A percentile compares a stretch with the other conserved stretches of the same genome.
These are phyloP conservation scores for Gnomoniopsis sp. DNA, from an alignment of 2,329 filamentous ascomycete species.

Conservation along the genomic window DNA sequence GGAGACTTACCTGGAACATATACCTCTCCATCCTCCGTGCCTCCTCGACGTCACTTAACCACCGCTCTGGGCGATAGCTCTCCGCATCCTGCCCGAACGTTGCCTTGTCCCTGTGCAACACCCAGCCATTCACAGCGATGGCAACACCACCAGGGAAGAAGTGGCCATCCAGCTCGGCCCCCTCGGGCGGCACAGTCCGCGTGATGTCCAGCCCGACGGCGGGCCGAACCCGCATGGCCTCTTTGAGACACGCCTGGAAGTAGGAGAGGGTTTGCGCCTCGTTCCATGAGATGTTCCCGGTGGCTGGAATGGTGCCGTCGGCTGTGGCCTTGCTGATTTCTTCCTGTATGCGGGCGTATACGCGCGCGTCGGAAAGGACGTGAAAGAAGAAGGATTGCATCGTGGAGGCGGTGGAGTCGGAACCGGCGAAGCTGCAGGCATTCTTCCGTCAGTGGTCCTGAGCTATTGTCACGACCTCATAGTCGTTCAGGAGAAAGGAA, in stretches of 20 bases:
- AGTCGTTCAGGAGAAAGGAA: background rate
- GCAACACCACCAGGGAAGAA: slow-evolving; percentile 50
- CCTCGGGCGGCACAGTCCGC: slow-evolving; percentile 46
- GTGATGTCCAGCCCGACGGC: slow-evolving; percentile 55
- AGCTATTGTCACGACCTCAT: background rate
- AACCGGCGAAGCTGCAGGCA: slow-evolving; percentile 53
- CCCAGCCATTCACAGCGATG: slow-evolving; percentile 53
- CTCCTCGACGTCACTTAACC: slow-evolving; percentile 44
- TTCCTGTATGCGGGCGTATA: slow-evolving; percentile 36
- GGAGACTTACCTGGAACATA: slow-evolving; percentile 48
- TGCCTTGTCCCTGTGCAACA: slow-evolving; percentile 44
- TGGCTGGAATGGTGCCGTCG: slow-evolving; percentile 29
- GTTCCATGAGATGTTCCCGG: slow-evolving; percentile 44
- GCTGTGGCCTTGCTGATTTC: slow-evolving; percentile 43
- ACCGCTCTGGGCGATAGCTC: slow-evolving; percentile 50
- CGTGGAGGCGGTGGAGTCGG: slow-evolving; percentile 57
- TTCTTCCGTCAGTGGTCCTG: background rate
- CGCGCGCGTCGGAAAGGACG: slow-evolving; percentile 39
- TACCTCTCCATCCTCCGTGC: slow-evolving; percentile 48
- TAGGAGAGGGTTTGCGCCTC: slow-evolving; percentile 48
- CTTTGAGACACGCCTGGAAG: slow-evolving; percentile 55
- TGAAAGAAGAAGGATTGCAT: slow-evolving; percentile 56
- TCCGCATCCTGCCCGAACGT: slow-evolving; percentile 52
- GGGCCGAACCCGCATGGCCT: slow-evolving; percentile 53
- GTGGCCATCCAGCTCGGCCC: slow-evolving; percentile 47